Evolutionary conservation across 176 grass and related monocot species (phyloP), one percentile per base, ranked within the genome.

Genomic region (Oryza glaberrima): DNA sequence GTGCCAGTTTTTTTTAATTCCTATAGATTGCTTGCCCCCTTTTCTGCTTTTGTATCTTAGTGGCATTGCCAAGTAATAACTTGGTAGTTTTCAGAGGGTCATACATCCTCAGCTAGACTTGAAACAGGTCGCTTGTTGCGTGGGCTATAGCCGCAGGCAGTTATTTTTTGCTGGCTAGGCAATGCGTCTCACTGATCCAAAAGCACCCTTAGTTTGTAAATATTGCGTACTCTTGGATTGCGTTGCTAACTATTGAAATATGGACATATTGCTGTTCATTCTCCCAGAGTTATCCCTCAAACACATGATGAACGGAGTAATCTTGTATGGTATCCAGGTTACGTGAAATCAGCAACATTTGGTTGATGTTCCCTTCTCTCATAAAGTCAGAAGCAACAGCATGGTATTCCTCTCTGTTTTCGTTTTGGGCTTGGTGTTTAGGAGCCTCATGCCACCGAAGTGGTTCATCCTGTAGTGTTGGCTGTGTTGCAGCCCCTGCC

Each of bases 41-140:
- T 70, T 54, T 11, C 7, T 8, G 7, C n/a, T 1, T 17, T 84
- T 30, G 9, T 20, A 70, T 77, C 30, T 32, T 49, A 65, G 5
- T 23, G 46, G 17, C 9, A 66, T 15, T 58, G 30, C 28, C 46
- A 67, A 34, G 26, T 9, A 19, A 76, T 64, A 65, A 68, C 72
- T 76, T 81, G 25, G 40, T 41, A 41, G 7, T 71, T 85, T 30
- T 56, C 0, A 10, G 64, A 77, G 34, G 17, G 67, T 82, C 77
- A 76, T 51, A 20, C 20, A 22, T 61, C 19, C 56, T 61, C 7
- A 7, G 52, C 49, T 52, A 52, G 14, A 54, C 51, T 54, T 17
- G 15, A 56, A 56, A 56, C 16, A 56, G 16, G 52, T 56, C 7
- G 52, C 16, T 5, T 1, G 16, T 56, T 56, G 52, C 6, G 0